Percentiles rank a stretch among this genome's conserved stretches.
phyloP scores from a whole-genome alignment of 371 early-diverging fungal genomes.

The Sporodiniella umbellata region DNA sequence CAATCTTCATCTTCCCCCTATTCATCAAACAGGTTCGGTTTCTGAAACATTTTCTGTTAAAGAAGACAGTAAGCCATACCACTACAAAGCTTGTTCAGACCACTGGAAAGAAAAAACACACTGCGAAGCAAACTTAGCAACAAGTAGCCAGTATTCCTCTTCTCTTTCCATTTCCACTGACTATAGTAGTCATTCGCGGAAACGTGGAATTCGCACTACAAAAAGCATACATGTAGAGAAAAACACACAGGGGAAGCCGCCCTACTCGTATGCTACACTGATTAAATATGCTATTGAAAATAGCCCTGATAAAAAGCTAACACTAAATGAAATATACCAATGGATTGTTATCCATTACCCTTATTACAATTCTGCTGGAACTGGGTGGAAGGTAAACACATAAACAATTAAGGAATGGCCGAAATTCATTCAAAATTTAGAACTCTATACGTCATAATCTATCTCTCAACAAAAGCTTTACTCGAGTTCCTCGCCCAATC shows the following conservation, averaged over 20 bases:
- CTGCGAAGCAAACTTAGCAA: slow-evolving; percentile 6
- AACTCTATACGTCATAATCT: slow-evolving; percentile 99
- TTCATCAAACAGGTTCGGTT: background rate
- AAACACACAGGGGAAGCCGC: slow-evolving; percentile 59
- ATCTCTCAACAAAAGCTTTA: slow-evolving; percentile 92
- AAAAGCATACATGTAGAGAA: slow-evolving; percentile 22
- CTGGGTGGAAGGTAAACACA: slow-evolving; percentile 71
- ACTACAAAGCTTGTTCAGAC: background rate
- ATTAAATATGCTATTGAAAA: slow-evolving; percentile 87
- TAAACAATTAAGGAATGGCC: background rate
- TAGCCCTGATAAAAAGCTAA: slow-evolving; percentile 64
- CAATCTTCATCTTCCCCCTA: background rate
- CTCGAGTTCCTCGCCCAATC: slow-evolving; percentile 84
- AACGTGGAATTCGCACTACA: background rate
- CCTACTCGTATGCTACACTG: slow-evolving; percentile 84
- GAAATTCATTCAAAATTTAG: slow-evolving; percentile 31
- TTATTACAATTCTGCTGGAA: slow-evolving; percentile 73
- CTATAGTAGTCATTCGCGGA: slow-evolving; percentile 17
- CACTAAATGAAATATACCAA: slow-evolving; percentile 85
- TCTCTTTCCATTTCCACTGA: slow-evolving; percentile 26
- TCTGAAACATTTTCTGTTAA: background rate
- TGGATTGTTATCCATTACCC: slow-evolving; percentile 79
- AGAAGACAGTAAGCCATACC: background rate
- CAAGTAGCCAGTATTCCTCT: slow-evolving; percentile 21
- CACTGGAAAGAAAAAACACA: background rate